These are phyloP conservation scores for Diaporthe vexans DNA, from an alignment of 2,329 filamentous ascomycete species.

Conservation along the genomic window DNA sequence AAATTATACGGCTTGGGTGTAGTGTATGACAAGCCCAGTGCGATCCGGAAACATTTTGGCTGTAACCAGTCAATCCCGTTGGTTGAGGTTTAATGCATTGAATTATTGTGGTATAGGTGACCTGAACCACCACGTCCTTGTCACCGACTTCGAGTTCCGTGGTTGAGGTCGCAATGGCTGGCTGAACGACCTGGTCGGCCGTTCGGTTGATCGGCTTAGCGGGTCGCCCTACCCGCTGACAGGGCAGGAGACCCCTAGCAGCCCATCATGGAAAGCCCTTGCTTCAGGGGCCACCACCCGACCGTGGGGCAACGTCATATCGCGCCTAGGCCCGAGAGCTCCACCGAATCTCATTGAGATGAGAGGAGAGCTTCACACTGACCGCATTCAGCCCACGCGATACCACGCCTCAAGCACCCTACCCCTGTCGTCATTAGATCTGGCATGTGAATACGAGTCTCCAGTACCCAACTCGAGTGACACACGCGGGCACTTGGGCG, in stretches of 20 bases:
- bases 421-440: constrained; percentile 1
- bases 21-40: not conserved
- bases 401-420: not conserved
- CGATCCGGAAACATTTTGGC: too few relatives aligned
- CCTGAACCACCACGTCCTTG: not conserved
- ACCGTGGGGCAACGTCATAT: constrained; percentile 30
- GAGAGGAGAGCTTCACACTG: constrained; percentile 20
- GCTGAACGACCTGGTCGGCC: not conserved
- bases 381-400: not conserved
- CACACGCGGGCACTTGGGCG: too few relatives aligned
- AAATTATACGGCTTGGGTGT: too few relatives aligned
- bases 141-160: not conserved
- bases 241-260: constrained; percentile 15
- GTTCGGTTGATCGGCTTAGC: not conserved
- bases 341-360: not conserved
- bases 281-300: not conserved
- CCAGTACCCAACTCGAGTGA: not conserved
- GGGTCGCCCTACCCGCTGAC: constrained; percentile 28
- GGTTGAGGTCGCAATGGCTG: not conserved
- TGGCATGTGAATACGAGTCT: not conserved
- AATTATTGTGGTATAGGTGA: not conserved
- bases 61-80: not conserved
- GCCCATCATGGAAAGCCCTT: not conserved
- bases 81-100: not conserved
- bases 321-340: not conserved